Evolutionary conservation across 805 yeast species (phyloP), one percentile per base, ranked within the genome.

Genomic region (Candida patagonica): DNA sequence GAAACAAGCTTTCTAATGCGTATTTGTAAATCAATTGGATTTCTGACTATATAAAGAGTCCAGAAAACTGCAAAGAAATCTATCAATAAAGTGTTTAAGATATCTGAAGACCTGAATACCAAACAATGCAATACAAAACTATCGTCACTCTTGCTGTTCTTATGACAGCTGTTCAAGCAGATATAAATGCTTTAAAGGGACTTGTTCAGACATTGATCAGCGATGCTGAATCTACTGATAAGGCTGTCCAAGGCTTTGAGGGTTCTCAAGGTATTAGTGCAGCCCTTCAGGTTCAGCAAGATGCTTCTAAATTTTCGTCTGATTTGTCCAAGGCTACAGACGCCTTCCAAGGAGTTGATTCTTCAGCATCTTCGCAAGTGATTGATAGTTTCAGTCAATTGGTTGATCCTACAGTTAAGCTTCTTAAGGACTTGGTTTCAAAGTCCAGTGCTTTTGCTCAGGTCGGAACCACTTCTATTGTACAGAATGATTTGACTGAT

Each of bases 211-310:
- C 10, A 8, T 12, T 31, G 8, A 13, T 16, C 23, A 16, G 40
- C 5, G 49, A 44, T 31, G 35, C 40, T 23, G 30, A 33, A 25
- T 17, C 30, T 26, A 42, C 32, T 24, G 48, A 37, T 29, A 33
- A 40, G 17, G 27, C 26, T 15, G 42, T 34, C 35, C 27, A 43
- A 41, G 35, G 26, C 2, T 46, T 36, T 24, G 30, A 26, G 8
- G 20, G 26, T 9, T 30, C 41, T 8, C 38, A 41, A 13, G 60
- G 61, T 30, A 44, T 55, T 15, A 24, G 19, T 13, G 61, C 56
- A 35, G 61, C 60, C 20, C 49, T 55, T 13, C 42, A 41, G 30
- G 54, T 56, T 45, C 61, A 56, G 55, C 31, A 35, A 29, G 27
- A 42, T 26, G 51, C 47, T 49, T 42, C 42, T 15, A 40, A 47